phyloP scores from a whole-genome alignment of 140 eudicot genomes.

The Ambrosia hybrid region DNA sequence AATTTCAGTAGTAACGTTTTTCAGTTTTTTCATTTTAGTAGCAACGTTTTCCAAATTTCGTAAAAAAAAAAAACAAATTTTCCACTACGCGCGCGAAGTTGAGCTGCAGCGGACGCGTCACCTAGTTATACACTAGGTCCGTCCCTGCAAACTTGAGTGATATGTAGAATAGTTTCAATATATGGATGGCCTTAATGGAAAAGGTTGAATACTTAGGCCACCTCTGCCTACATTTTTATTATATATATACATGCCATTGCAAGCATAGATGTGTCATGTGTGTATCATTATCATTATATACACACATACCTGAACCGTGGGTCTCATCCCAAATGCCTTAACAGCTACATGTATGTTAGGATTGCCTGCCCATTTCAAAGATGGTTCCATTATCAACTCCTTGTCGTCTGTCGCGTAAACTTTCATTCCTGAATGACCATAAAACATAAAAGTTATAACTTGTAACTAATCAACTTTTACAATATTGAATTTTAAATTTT shows the following conservation, averaged over 20 bases:
- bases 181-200: background rate
- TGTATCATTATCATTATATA: no score
- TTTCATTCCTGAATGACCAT: conserved; percentile 68
- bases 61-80: no score
- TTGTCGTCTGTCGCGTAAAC: conserved; percentile 82
- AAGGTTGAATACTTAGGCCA: background rate
- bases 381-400: conserved; percentile 89
- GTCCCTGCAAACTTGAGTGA: background rate
- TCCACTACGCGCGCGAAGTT: no score
- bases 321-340: conserved; percentile 84
- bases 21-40: no score
- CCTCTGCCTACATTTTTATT: background rate
- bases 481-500: background rate
- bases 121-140: no score
- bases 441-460: conserved; percentile 4
- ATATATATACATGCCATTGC: background rate
- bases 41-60: no score
- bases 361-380: conserved; percentile 89
- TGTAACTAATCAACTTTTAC: background rate
- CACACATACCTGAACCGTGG: conserved; percentile 77
- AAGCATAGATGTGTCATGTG: background rate
- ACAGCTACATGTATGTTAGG: conserved; percentile 76
- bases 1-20: no score
- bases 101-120: no score
- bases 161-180: background rate